Percentiles rank a stretch among this genome's conserved stretches.
Evolutionary conservation across 352 stramenopile genomes (phyloP).

Genomic region (Phytophthora tubulina): DNA sequence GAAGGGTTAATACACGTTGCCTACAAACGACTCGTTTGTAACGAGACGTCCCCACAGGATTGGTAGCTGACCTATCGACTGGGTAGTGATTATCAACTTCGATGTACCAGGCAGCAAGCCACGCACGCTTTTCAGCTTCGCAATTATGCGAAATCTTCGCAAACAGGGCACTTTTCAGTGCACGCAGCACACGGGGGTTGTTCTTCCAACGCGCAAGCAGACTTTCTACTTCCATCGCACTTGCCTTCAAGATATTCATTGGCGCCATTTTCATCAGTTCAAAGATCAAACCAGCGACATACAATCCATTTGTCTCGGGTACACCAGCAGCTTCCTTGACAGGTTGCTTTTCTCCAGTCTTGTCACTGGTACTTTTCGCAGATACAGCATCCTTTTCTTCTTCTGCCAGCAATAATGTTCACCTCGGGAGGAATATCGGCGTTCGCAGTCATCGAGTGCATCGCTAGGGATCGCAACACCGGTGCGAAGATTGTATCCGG

Average conservation of each 20-base stretch:
- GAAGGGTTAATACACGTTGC: neutral
- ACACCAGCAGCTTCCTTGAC: neutral
- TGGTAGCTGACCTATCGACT: neutral
- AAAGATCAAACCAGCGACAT: conserved; percentile 61
- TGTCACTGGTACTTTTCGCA: too few relatives aligned
- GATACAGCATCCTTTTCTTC: conserved; percentile 17
- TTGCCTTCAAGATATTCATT: conserved; percentile 46
- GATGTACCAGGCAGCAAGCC: conserved; percentile 70
- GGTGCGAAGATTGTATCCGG: conserved; percentile 46
- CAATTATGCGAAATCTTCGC: conserved; percentile 62
- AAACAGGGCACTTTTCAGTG: conserved; percentile 56
- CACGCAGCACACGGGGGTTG: conserved; percentile 29
- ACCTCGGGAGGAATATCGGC: conserved; percentile 36
- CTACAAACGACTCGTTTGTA: conserved; percentile 18
- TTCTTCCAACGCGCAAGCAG: conserved; percentile 39
- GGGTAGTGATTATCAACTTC: conserved; percentile 56
- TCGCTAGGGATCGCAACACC: conserved; percentile 39
- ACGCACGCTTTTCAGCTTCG: conserved; percentile 68
- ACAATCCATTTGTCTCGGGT: conserved; percentile 48
- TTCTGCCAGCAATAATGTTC: conserved; percentile 41
- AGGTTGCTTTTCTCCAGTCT: neutral
- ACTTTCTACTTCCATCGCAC: conserved; percentile 54
- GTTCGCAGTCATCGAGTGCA: conserved; percentile 18
- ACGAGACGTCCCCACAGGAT: conserved; percentile 14
- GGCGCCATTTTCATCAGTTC: conserved; percentile 74